Evolutionary conservation across 2,329 filamentous ascomycete genomes (phyloP), one percentile per base, ranked within the genome.

Genomic region (Alternaria consortialis): DNA sequence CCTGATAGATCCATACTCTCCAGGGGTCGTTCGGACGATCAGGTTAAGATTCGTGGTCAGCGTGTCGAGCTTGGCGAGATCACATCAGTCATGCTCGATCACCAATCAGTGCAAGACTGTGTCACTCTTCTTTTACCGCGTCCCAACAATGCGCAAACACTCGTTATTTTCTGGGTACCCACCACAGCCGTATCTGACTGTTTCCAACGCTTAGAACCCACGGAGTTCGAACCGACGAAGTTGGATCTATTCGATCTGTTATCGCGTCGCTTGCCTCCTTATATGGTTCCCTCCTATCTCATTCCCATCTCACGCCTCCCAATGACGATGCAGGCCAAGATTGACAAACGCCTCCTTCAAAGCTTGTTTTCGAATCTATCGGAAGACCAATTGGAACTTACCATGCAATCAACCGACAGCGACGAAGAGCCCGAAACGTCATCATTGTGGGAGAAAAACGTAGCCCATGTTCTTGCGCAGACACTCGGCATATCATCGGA

Each of bases 1-100:
- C 83, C 88, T 0, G 91, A 96, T 72, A 91, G 91, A 0, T 90
- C 89, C 0, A 82, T 97, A 7, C 78, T 91, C 4, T 91, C 95
- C 40, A 79, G 87, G 9, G 91, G 92, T 15, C 86, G 92, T 37
- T 82, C 90, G 23, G 93, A 96, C 68, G 90, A 91, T 62, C 92
- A 96, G 76, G 83, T 95, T 56, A 97, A 96, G 74, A 83, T 97
- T 9, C 86, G 92, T 44, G 93, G 93, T 0, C 91, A 94, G 66
- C 84, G 91, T 44, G 88, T 97, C 39, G 92, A 97, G 73, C 84
- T 94, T 11, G 86, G 87, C 1, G 93, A 96, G 73, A 90, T 97
- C 56, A 90, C 88, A 58, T 85, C 85, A 15, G 80, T 84, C 15
- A 77, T 94, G 12, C 81, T 90, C 1, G 80, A 83, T 12, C 83